Conservation (phyloP, 164 flowering plant genomes). For the Berberis thunbergii region DNA sequence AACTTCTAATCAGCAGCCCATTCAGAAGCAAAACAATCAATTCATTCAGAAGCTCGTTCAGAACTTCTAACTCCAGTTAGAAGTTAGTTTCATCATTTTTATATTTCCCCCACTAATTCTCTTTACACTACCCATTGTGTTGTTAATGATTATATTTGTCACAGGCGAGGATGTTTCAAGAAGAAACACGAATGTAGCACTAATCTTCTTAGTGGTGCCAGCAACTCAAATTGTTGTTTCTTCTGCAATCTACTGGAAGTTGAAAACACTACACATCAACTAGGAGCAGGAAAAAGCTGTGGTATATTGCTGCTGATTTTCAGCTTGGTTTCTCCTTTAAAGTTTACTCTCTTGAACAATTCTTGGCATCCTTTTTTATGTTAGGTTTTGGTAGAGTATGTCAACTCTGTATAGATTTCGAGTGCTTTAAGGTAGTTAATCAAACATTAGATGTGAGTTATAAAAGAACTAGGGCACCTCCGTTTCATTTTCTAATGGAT, state of each 20-base stretch:
- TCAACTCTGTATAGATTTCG: slow-evolving; percentile 7
- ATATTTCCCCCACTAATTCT: too few species aligned
- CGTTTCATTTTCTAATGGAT: not conserved
- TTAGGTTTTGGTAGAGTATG: slow-evolving; percentile 5
- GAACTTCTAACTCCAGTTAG: too few species aligned
- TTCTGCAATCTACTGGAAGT: not conserved
- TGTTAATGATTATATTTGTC: not conserved
- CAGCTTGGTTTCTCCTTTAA: not conserved
- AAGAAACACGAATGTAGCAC: not conserved
- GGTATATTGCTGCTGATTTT: slow-evolving; percentile 1
- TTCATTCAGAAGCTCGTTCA: too few species aligned
- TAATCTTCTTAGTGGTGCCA: not conserved
- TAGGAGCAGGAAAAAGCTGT: slow-evolving; percentile 5
- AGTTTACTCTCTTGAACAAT: not conserved
- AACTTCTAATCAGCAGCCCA: too few species aligned
- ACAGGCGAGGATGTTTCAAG: not conserved
- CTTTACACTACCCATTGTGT: not conserved
- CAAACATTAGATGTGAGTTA: not conserved
- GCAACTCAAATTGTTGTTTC: slow-evolving; percentile 1
- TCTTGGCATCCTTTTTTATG: slow-evolving; percentile 6
- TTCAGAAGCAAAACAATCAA: too few species aligned
- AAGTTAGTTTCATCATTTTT: too few species aligned
- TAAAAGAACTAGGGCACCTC: not conserved
- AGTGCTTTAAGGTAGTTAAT: slow-evolving; percentile 4
- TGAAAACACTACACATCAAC: not conserved